phyloP scores from a whole-genome alignment of 169 alveolate genomes.

The Plasmodium gallinaceum region DNA sequence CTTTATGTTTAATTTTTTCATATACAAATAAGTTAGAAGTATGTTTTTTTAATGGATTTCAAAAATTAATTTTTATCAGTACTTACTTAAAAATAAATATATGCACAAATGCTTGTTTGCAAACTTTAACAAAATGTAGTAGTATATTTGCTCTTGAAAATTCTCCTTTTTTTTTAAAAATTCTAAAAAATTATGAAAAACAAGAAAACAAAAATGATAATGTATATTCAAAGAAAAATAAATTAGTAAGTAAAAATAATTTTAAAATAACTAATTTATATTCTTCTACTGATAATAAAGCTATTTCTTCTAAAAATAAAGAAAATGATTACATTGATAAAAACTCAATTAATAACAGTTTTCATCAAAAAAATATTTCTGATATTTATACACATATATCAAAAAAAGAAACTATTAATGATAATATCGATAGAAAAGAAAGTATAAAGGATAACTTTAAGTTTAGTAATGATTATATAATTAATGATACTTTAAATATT shows the following conservation, averaged over 20 bases:
- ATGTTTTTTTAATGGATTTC: slow-evolving; percentile 69
- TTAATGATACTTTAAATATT: too few relatives aligned
- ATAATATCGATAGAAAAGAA: too few relatives aligned
- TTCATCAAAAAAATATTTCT: too few relatives aligned
- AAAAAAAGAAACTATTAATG: too few relatives aligned
- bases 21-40: slow-evolving; percentile 61
- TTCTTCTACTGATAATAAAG: slow-evolving; percentile 15
- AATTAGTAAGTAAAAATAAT: slow-evolving; percentile 13
- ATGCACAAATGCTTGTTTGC: slow-evolving; percentile 60
- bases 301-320: neutral
- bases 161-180: slow-evolving; percentile 72
- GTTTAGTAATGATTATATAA: too few relatives aligned
- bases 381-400: too few relatives aligned
- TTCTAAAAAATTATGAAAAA: slow-evolving; percentile 68
- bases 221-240: slow-evolving; percentile 28
- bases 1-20: slow-evolving; percentile 65
- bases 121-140: slow-evolving; percentile 75
- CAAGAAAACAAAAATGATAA: slow-evolving; percentile 33
- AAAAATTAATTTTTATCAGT: slow-evolving; percentile 69
- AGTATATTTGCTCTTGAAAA: slow-evolving; percentile 72
- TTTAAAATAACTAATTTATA: neutral
- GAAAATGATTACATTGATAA: slow-evolving; percentile 7
- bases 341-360: neutral
- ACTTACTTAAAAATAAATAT: slow-evolving; percentile 61
- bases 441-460: too few relatives aligned